Conservation (phyloP, 768 basidiomycete genomes). For the Hypsizygus marmoreus region DNA sequence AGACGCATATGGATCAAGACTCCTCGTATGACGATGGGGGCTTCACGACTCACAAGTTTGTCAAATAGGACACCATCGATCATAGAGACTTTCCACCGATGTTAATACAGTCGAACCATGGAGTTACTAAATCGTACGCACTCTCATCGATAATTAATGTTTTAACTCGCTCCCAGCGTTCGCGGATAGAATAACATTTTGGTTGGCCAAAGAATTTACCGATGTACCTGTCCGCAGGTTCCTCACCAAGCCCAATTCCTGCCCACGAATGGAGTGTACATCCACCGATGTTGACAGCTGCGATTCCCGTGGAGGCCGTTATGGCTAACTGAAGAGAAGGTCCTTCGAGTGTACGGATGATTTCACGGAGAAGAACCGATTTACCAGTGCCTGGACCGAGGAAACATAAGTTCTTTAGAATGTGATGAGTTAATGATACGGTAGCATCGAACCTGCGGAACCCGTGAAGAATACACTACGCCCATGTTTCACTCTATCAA, state of each 20-base stretch:
- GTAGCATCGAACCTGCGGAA: conserved; percentile 58
- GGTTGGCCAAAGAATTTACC: conserved; percentile 52
- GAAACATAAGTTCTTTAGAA: neutral
- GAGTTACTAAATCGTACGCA: conserved; percentile 32
- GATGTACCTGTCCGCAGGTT: conserved; percentile 50
- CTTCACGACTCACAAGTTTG: conserved; percentile 64
- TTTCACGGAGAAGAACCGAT: conserved; percentile 76
- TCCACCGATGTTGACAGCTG: conserved; percentile 82
- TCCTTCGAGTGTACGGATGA: conserved; percentile 53
- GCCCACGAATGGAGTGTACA: conserved; percentile 82
- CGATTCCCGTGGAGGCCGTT: conserved; percentile 81
- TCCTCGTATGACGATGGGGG: neutral
- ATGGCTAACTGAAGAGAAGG: conserved; percentile 52
- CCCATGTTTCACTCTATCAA: conserved; percentile 56
- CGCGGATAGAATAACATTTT: conserved; percentile 39
- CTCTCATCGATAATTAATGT: conserved; percentile 87
- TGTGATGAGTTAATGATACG: neutral
- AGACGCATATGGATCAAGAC: conserved; percentile 28
- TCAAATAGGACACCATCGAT: conserved; percentile 81
- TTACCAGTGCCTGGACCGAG: conserved; percentile 69
- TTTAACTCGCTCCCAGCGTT: conserved; percentile 62
- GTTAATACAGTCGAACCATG: neutral
- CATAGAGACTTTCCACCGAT: conserved; percentile 98
- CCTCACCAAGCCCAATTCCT: conserved; percentile 75
- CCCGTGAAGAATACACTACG: conserved; percentile 85